These are phyloP conservation scores for Cadophora sp. DNA, from an alignment of 2,329 filamentous ascomycete species.

Conservation along the genomic window DNA sequence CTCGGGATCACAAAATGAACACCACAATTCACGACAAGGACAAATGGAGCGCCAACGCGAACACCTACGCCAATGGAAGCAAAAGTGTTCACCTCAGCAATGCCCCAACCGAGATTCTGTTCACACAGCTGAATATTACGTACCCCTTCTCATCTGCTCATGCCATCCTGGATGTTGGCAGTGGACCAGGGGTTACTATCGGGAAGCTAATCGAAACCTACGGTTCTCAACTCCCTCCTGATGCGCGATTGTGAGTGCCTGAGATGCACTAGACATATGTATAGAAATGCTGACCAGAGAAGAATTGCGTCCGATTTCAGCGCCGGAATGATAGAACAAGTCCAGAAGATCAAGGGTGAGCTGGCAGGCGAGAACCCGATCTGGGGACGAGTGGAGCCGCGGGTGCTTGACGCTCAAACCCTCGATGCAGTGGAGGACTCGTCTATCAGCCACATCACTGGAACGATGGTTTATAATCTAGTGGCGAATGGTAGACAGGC, in stretches of 20 bases:
- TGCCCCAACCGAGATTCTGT: slow-evolving; percentile 2
- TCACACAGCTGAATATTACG: neutral
- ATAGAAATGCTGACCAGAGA: too few species aligned
- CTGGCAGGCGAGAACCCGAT: neutral
- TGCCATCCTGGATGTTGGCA: slow-evolving; percentile 17
- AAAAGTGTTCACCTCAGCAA: neutral
- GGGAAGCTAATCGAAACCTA: neutral
- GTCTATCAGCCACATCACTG: slow-evolving; percentile 23
- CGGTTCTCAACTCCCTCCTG: slow-evolving; percentile 9
- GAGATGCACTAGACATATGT: too few species aligned
- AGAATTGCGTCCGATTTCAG: slow-evolving; percentile 21
- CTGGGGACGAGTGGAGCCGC: slow-evolving; percentile 14
- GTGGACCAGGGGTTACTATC: slow-evolving; percentile 13
- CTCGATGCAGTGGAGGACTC: slow-evolving; percentile 18
- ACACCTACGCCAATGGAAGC: neutral
- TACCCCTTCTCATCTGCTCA: slow-evolving; percentile 7
- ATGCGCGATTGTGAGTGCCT: slow-evolving; percentile 3
- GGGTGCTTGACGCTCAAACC: slow-evolving; percentile 13
- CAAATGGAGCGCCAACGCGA: slow-evolving; percentile 15
- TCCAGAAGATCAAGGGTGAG: neutral
- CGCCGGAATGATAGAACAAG: slow-evolving; percentile 20
- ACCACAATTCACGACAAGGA: slow-evolving; percentile 13
- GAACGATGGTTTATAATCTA: slow-evolving; percentile 21
- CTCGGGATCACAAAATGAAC: neutral
- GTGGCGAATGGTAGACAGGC: slow-evolving; percentile 17